Evolutionary conservation across 257 asterid species (phyloP).

Genomic region (Solanum acaule): DNA sequence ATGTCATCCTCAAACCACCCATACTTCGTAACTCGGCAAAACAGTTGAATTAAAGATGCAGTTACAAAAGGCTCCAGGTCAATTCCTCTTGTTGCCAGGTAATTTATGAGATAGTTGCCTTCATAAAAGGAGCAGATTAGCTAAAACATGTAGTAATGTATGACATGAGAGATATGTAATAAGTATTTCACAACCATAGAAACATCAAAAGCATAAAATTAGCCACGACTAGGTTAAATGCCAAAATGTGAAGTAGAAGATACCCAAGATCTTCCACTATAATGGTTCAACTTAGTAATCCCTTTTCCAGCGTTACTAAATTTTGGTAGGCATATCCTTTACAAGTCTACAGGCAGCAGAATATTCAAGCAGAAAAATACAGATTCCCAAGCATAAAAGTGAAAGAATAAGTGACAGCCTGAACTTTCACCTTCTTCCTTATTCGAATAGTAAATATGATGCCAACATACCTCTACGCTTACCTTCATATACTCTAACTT

Average conservation of each 20-base stretch:
- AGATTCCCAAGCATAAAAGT: not conserved
- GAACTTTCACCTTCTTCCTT: not conserved
- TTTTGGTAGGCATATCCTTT: not conserved
- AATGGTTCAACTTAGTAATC: not conserved
- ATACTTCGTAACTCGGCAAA: constrained; percentile 91
- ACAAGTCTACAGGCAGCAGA: not conserved
- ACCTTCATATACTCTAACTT: not conserved
- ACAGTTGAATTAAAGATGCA: constrained; percentile 82
- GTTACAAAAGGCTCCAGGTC: constrained; percentile 88
- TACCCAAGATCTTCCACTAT: not conserved
- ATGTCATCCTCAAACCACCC: constrained; percentile 98
- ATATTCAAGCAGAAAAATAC: not conserved
- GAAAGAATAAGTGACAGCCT: not conserved
- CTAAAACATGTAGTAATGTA: not conserved
- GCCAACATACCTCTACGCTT: not conserved
- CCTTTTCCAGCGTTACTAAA: not conserved
- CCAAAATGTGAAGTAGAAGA: not conserved
- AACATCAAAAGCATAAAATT: not conserved
- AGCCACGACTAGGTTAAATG: not conserved
- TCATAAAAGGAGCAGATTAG: constrained; percentile 48
- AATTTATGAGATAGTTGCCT: constrained; percentile 93
- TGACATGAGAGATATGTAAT: not conserved
- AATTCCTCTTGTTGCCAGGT: constrained; percentile 97
- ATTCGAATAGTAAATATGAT: not conserved
- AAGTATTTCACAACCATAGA: not conserved